phyloP scores from a whole-genome alignment of 306 rosid genomes.

The Acacia crassicarpa region DNA sequence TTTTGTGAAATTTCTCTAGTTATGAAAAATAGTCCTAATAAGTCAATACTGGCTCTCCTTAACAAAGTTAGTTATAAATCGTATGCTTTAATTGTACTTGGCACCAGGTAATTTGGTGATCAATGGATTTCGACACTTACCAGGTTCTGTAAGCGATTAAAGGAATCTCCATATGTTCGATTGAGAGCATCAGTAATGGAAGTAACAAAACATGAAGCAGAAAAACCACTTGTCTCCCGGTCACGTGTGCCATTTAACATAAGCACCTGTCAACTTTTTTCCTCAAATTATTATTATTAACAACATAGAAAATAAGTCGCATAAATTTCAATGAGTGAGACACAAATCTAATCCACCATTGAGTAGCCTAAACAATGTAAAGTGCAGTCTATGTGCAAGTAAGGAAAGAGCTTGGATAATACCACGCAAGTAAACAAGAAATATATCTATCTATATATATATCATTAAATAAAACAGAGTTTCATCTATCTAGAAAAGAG shows the following conservation, averaged over 20 bases:
- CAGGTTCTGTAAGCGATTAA: conserved; percentile 57
- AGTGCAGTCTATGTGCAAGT: conserved; percentile 7
- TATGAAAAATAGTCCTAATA: neutral
- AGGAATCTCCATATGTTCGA: conserved; percentile 73
- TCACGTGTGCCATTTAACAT: conserved; percentile 75
- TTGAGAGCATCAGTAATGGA: conserved; percentile 87
- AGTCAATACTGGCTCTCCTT: conserved; percentile 10
- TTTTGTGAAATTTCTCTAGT: conserved; percentile 6
- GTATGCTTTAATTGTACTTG: conserved; percentile 9
- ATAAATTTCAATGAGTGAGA: conserved; percentile 9
- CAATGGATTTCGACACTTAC: conserved; percentile 49
- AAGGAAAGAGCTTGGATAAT: conserved; percentile 6
- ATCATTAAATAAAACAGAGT: conserved; percentile 1
- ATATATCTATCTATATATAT: too few species aligned
- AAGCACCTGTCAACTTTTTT: conserved; percentile 55
- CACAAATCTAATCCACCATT: conserved; percentile 15
- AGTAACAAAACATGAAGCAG: conserved; percentile 80
- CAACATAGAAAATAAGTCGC: conserved; percentile 11
- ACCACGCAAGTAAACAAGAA: conserved; percentile 19
- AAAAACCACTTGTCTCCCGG: conserved; percentile 81
- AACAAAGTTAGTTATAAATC: neutral
- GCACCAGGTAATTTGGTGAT: conserved; percentile 13
- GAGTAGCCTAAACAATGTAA: conserved; percentile 14
- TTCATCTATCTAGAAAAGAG: conserved; percentile 21
- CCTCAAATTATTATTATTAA: conserved; percentile 20